Base-by-base conservation (phyloP, 805 yeast species). In the Lachancea quebecensis region DNA sequence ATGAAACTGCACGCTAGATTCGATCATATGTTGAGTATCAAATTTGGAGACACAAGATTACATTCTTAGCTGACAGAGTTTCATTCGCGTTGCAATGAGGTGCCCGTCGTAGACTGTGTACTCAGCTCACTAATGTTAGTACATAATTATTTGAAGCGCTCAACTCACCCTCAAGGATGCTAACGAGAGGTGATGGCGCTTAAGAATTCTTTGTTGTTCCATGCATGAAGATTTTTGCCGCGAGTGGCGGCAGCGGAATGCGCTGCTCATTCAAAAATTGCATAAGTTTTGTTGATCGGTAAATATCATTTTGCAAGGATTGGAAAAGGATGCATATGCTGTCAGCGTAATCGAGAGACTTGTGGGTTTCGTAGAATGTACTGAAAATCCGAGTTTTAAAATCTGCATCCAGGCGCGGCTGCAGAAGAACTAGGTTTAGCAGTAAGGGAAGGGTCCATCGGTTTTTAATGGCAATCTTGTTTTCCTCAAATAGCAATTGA, bases 371-470 rank as follows among this genome's bases (percentile, higher is more conserved):
- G 14, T 35, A 36, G 21, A 44, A 44, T 11, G 10, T 14, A n/a
- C 29, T 17, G 29, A 44, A 44, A 4, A 44, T 10, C 9, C 40
- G 14, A 11, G 39, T 28, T 15, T 44, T 44, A 32, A 44, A 44
- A 17, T 44, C 47, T 11, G 28, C 9, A 12, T 39, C 43, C 25
- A 44, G 14, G 7, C 27, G 10, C 21, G 29, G 14, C 14, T 59
- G 59, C 36, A 54, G 34, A 16, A 63, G 28, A 9, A 56, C 42
- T 53, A 61, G 51, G 41, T 56, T 57, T 14, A 63, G 44, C 12
- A 63, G 45, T 11, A 62, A 35, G 1, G 63, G 51, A 14, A 53
- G 40, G 3, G 64, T 52, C 2, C 50, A 41, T 6, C 39, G 40
- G 44, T 63, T 63, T 12, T 41, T 44, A 10, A 60, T 47, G 5